These are phyloP conservation scores for Agaricus subrufescens DNA, from an alignment of 768 basidiomycete species.

Conservation along the genomic window DNA sequence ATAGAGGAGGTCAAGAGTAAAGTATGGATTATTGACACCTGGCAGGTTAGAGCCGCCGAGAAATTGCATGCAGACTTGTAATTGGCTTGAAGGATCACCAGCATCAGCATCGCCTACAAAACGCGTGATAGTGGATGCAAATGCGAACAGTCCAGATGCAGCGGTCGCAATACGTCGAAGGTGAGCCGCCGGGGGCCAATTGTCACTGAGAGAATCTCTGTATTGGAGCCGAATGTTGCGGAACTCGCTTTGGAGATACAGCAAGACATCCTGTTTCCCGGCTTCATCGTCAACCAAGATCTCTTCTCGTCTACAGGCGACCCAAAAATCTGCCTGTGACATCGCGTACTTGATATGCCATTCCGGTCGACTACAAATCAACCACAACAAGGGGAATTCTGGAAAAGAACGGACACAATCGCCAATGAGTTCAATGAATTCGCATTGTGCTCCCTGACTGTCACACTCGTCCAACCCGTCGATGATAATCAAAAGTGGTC, in stretches of 20 bases:
- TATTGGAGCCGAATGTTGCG: neutral
- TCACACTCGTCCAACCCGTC: slow-evolving; percentile 7
- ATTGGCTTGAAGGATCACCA: neutral
- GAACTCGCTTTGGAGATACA: neutral
- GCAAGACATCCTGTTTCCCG: neutral
- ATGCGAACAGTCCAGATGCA: slow-evolving; percentile 2
- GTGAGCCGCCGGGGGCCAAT: neutral
- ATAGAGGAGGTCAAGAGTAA: neutral
- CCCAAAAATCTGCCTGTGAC: neutral
- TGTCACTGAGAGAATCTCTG: neutral
- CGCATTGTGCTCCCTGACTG: neutral
- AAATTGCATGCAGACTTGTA: neutral
- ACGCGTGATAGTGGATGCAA: neutral
- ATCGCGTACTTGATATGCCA: neutral
- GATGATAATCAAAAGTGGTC: neutral
- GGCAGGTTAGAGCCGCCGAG: neutral
- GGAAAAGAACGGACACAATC: too few species aligned
- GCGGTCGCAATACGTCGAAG: neutral
- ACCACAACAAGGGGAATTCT: neutral
- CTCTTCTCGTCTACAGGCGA: neutral
- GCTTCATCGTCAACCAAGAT: neutral
- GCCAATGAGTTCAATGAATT: neutral
- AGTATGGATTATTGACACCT: neutral
- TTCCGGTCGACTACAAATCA: neutral
- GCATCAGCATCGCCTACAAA: neutral